Percentiles rank a stretch among this genome's conserved stretches.
Evolutionary conservation across 2,329 filamentous ascomycete genomes (phyloP).

Genomic region (Aspergillus intermedius): DNA sequence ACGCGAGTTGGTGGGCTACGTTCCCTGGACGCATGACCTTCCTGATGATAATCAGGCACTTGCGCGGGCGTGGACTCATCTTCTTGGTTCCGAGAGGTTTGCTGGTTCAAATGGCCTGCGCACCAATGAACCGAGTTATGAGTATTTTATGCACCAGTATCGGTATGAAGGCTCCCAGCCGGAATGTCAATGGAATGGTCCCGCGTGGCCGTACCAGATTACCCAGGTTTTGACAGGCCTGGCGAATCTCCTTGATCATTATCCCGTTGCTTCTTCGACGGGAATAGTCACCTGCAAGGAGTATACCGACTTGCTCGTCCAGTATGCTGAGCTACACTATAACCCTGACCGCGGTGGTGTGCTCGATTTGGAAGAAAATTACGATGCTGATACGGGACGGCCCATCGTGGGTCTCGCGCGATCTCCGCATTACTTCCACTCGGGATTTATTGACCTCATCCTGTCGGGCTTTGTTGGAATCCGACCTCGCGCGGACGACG

Average conservation of each 20-base stretch:
- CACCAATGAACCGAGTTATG: constrained; percentile 39
- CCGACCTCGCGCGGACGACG: constrained; percentile 32
- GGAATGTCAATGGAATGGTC: constrained; percentile 44
- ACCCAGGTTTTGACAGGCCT: constrained; percentile 37
- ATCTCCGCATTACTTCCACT: constrained; percentile 43
- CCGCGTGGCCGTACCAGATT: constrained; percentile 41
- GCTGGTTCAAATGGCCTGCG: constrained; percentile 32
- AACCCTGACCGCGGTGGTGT: constrained; percentile 20
- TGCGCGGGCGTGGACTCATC: constrained; percentile 21
- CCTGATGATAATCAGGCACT: constrained; percentile 34
- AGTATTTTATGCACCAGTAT: constrained; percentile 38
- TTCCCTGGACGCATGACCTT: constrained; percentile 40
- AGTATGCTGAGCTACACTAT: constrained; percentile 39
- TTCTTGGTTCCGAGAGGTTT: constrained; percentile 29
- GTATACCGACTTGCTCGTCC: constrained; percentile 31
- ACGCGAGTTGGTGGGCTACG: constrained; percentile 38
- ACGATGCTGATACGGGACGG: constrained; percentile 37
- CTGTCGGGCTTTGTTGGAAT: constrained; percentile 39
- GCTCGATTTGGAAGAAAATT: constrained; percentile 40
- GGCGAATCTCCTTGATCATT: constrained; percentile 40
- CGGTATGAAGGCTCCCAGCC: constrained; percentile 27
- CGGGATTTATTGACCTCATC: constrained; percentile 38
- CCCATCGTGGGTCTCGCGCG: constrained; percentile 39
- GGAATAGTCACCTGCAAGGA: constrained; percentile 18
- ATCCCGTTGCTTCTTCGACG: constrained; percentile 21